A percentile compares a stretch with the other conserved stretches of the same genome.
Evolutionary conservation across 306 rosid species (phyloP).

Genomic region (Quillaja saponaria): DNA sequence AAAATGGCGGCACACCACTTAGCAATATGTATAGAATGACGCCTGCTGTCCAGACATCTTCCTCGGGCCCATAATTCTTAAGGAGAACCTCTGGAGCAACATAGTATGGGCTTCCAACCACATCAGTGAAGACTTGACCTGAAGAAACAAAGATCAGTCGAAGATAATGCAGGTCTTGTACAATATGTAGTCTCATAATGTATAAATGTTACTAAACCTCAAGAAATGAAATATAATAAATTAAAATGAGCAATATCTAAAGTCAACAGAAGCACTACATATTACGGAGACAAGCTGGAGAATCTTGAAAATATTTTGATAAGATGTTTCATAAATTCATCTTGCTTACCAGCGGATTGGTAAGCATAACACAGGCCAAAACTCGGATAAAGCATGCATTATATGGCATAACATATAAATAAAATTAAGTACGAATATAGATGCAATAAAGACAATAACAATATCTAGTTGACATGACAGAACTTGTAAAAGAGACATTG

Average conservation of each 20-base stretch:
- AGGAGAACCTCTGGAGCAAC: conserved; percentile 99
- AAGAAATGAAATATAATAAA: conserved; percentile 17
- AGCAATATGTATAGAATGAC: conserved; percentile 86
- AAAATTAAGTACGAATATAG: conserved; percentile 5
- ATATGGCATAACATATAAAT: not conserved
- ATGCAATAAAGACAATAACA: conserved; percentile 10
- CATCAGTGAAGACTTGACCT: conserved; percentile 93
- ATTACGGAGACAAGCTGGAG: too few species aligned
- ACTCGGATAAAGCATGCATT: not conserved
- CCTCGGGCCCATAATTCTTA: conserved; percentile 92
- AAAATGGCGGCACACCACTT: conserved; percentile 94
- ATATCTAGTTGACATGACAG: not conserved
- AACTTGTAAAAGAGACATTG: not conserved
- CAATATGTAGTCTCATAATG: not conserved
- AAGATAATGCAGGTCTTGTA: conserved; percentile 18
- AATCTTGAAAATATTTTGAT: too few species aligned
- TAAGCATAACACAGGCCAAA: too few species aligned
- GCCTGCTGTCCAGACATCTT: conserved; percentile 96
- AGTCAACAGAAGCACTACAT: not conserved
- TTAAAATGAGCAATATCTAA: not conserved
- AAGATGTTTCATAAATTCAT: too few species aligned
- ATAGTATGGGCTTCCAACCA: conserved; percentile 95
- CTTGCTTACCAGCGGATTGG: too few species aligned
- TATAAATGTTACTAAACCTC: not conserved
- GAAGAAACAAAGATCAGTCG: conserved; percentile 33